Evolutionary conservation across 306 rosid species (phyloP), one percentile per base, ranked within the genome.

Genomic region (Vachellia pachyceras): DNA sequence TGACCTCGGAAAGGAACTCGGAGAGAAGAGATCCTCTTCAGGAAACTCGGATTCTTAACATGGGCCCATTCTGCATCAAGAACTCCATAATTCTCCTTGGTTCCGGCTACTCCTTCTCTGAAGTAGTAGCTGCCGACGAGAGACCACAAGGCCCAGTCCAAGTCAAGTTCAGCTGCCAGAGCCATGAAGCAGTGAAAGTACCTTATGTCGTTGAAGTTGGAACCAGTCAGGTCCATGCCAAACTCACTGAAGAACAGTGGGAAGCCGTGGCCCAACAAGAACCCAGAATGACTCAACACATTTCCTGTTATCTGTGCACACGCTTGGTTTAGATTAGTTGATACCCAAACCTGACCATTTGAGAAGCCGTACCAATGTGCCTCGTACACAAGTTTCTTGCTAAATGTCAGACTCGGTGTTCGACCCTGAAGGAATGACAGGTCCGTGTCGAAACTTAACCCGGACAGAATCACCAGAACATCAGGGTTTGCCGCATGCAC

Each of bases 81-180:
- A 39, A 91, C 14, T 3, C 99, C 99, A 66, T 86, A 93, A 35
- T 40, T 72, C 87, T 95, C 99, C 6, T 82, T 85, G 88, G 83
- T 79, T n/a, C 97, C 99, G 3, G 84, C 3, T 22, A 89, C 88
- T 4, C 96, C 98, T 75, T 89, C 54, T 83, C 93, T 91, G 13
- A 89, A 25, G 84, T 95, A 90, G 72, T 95, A 93, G 75, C 98
- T 91, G n/a, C 98, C 98, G n/a, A 74, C 96, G 1, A 93, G 87
- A 9, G 98, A 77, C 99, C 99, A 95, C 29, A 90, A 47, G 29
- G 99, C 92, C 90, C 88, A 93, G 74, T 95, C 99, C 23, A 91
- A 80, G 78, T 95, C 99, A 76, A 82, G 87, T 10, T 89, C 92
- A 49, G 97, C 99, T 0, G 90, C 98, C 29, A 77, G 35, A 18